Conservation (phyloP, 176 grass and related monocot genomes). For the Microstegium vimineum region DNA sequence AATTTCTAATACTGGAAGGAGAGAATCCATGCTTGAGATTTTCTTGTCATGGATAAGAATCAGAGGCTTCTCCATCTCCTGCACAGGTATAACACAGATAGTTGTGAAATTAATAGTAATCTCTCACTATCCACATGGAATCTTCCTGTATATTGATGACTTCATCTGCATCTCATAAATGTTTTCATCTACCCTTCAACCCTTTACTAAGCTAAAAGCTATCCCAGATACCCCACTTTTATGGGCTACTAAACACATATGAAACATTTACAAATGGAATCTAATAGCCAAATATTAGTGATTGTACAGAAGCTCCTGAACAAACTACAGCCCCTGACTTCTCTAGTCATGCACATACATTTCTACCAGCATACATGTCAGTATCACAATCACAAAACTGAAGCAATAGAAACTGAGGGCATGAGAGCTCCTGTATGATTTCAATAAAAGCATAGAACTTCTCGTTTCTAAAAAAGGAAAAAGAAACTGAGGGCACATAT, state of each 20-base stretch:
- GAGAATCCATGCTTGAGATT: constrained; percentile 81
- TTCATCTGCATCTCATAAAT: not conserved
- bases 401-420: not conserved
- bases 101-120: not conserved
- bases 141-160: not conserved
- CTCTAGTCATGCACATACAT: not conserved
- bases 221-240: not conserved
- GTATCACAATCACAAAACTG: not conserved
- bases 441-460: not conserved
- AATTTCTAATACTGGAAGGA: constrained; percentile 69
- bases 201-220: not conserved
- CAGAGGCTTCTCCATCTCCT: constrained; percentile 79
- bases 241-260: not conserved
- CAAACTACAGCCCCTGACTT: constrained; percentile 3
- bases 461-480: not conserved
- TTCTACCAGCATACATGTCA: not conserved
- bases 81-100: constrained; percentile 32
- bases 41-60: constrained; percentile 99
- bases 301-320: not conserved
- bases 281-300: not conserved
- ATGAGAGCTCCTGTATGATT: not conserved
- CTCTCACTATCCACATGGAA: not conserved
- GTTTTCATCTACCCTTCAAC: not conserved
- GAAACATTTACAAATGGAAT: not conserved
- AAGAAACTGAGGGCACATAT: not conserved